These are phyloP conservation scores for Brassica incana DNA, from an alignment of 345 rosid genomes.

Conservation along the genomic window DNA sequence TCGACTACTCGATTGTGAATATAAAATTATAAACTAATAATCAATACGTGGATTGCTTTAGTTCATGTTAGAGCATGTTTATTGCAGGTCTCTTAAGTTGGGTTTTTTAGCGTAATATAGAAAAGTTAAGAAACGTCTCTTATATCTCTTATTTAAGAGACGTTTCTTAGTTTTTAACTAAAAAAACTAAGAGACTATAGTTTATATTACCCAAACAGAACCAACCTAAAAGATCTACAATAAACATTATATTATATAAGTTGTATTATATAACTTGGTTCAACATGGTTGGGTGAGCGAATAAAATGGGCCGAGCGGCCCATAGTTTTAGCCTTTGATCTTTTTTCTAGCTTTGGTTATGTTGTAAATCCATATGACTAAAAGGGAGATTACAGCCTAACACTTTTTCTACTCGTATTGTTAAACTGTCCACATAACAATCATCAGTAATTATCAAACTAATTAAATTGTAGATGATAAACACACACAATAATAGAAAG, in stretches of 20 bases:
- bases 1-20: neutral
- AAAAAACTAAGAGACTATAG: too few species aligned
- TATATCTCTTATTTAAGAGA: too few species aligned
- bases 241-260: neutral
- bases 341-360: neutral
- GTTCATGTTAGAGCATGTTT: neutral
- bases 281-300: neutral
- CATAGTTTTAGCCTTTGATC: neutral
- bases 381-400: neutral
- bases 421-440: slow-evolving; percentile 6
- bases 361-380: neutral
- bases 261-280: neutral
- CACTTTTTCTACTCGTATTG: neutral
- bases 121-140: too few species aligned
- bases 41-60: neutral
- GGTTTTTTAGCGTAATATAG: too few species aligned
- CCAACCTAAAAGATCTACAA: too few species aligned
- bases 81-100: too few species aligned
- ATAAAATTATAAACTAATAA: too few species aligned
- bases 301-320: slow-evolving; percentile 14
- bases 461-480: neutral
- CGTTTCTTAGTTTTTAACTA: too few species aligned
- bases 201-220: too few species aligned
- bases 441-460: neutral
- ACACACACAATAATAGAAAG: slow-evolving; percentile 11